These are phyloP conservation scores for Salix koriyanagi DNA, from an alignment of 345 rosid species.

Conservation along the genomic window DNA sequence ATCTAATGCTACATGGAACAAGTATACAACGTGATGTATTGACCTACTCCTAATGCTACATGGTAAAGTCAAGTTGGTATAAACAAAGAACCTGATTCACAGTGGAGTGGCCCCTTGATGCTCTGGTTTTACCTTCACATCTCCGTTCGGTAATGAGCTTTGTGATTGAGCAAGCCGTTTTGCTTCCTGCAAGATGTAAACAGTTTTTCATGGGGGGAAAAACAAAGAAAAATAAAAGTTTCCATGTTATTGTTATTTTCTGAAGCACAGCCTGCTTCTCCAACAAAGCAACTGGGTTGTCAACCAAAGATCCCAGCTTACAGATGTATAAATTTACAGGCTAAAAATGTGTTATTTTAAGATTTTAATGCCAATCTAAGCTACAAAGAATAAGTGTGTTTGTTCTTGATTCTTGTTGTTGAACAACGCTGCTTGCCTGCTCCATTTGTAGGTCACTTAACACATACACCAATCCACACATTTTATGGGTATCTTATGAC, in stretches of 20 bases:
- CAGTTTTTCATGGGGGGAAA: neutral
- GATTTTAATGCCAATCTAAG: neutral
- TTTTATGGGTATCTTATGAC: too few relatives aligned
- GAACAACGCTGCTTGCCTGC: neutral
- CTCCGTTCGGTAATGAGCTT: conserved; percentile 78
- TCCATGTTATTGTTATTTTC: neutral
- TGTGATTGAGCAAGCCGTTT: conserved; percentile 74
- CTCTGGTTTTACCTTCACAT: conserved; percentile 68
- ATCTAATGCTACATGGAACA: neutral
- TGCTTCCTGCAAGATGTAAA: conserved; percentile 51
- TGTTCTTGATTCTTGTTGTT: neutral
- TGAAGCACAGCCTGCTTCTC: neutral
- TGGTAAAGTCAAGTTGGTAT: neutral
- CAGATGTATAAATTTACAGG: neutral
- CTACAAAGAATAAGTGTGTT: neutral
- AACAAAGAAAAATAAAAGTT: neutral
- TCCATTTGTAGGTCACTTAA: neutral
- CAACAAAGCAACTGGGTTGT: neutral
- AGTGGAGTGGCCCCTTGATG: conserved; percentile 19
- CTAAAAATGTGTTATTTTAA: neutral
- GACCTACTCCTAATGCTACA: neutral
- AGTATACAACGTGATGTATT: neutral
- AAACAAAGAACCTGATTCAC: neutral
- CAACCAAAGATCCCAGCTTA: neutral
- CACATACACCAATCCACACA: neutral